phyloP scores from a whole-genome alignment of 1,139 yeast species.

The Yamadazyma dendronema region DNA sequence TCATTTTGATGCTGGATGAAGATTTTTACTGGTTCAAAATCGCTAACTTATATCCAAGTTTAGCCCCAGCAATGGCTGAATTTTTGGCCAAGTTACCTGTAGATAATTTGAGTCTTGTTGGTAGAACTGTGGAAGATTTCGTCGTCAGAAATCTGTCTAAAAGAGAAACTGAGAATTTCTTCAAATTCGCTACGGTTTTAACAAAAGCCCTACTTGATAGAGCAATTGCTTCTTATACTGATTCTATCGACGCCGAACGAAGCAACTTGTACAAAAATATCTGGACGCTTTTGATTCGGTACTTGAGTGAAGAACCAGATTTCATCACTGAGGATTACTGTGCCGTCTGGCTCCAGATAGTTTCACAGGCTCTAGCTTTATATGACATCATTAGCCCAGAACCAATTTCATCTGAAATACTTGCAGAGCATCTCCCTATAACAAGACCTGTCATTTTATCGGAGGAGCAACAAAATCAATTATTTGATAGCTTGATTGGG shows the following conservation, averaged over 20 bases:
- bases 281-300: conserved; percentile 3
- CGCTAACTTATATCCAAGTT: conserved; percentile 49
- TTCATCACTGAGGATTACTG: conserved; percentile 10
- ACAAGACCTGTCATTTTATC: background rate
- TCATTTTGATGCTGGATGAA: conserved; percentile 9
- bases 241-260: background rate
- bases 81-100: conserved; percentile 26
- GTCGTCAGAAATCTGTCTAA: background rate
- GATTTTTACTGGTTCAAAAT: conserved; percentile 48
- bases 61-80: conserved; percentile 49
- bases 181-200: conserved; percentile 7
- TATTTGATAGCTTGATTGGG: conserved; percentile 45
- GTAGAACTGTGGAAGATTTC: background rate
- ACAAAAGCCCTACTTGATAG: conserved; percentile 7
- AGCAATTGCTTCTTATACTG: background rate
- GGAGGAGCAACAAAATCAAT: conserved; percentile 14
- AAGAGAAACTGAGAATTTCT: background rate
- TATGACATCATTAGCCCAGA: conserved; percentile 39
- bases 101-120: background rate
- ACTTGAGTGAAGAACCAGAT: conserved; percentile 2
- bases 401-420: background rate
- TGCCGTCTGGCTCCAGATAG: conserved; percentile 40
- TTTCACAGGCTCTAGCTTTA: conserved; percentile 48
- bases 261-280: conserved; percentile 3
- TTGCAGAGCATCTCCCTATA: background rate